Evolutionary conservation across 108 stramenopile species (phyloP).

Genomic region (Aurantiochytrium sp.): DNA sequence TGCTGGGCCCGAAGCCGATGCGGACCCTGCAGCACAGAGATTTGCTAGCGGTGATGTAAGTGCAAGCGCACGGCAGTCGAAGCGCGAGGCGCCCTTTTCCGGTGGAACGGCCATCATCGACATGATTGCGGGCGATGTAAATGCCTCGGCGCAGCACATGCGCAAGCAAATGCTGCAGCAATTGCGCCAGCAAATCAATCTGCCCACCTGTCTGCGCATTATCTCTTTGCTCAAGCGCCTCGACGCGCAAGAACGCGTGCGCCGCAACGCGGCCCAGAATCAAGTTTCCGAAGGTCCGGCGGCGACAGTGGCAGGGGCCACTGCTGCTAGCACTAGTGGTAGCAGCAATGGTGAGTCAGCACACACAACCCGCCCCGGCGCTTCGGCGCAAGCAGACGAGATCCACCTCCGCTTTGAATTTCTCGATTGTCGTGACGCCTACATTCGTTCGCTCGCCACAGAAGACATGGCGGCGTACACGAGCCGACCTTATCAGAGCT

Average conservation of each 20-base stretch:
- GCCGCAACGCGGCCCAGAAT: not conserved
- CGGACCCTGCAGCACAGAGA: not conserved
- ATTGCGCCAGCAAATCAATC: not conserved
- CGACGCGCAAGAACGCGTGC: not conserved
- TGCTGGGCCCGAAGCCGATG: not conserved
- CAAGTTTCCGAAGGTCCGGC: not conserved
- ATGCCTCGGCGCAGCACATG: not conserved
- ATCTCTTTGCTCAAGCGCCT: not conserved
- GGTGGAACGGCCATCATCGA: not conserved
- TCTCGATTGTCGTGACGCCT: not conserved
- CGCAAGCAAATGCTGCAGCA: not conserved
- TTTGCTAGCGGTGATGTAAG: not conserved
- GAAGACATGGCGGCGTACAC: not conserved
- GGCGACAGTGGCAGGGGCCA: not conserved
- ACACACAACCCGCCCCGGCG: not conserved
- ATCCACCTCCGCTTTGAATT: constrained; percentile 5
- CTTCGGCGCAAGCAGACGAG: not conserved
- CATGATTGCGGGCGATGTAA: not conserved
- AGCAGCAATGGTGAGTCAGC: not conserved
- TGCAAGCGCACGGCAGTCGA: not conserved
- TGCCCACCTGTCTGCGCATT: not conserved
- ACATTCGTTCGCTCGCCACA: not conserved
- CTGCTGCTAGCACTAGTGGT: not conserved
- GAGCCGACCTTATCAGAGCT: not conserved
- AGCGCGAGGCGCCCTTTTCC: not conserved